A percentile compares a stretch with the other conserved stretches of the same genome.
phyloP scores from a whole-genome alignment of 2,329 filamentous ascomycete species.

The Tolypocladium endophyticum region DNA sequence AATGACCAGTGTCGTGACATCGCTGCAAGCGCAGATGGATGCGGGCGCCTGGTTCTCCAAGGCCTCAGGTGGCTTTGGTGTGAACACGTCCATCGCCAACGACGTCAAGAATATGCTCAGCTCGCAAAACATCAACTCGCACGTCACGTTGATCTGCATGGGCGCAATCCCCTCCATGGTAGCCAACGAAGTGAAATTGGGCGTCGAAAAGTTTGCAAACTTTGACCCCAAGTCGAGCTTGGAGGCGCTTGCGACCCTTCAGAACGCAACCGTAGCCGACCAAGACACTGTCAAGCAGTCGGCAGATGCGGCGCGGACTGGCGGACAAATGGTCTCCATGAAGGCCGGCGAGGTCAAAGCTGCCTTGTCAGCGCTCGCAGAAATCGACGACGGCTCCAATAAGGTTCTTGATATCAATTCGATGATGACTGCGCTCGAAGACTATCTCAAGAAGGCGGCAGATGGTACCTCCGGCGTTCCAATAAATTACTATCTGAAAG shows the following conservation, averaged over 20 bases:
- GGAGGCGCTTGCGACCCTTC: background rate
- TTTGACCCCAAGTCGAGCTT: background rate
- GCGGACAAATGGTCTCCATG: background rate
- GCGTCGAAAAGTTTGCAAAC: background rate
- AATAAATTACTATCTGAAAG: background rate
- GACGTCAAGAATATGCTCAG: background rate
- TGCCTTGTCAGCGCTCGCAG: background rate
- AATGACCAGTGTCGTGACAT: background rate
- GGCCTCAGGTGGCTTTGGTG: background rate
- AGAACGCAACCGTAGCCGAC: background rate
- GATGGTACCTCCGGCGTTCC: background rate
- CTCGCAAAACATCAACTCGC: background rate
- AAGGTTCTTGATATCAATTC: background rate
- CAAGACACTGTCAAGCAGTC: background rate
- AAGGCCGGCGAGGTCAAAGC: background rate
- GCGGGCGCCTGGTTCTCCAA: background rate
- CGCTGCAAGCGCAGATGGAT: background rate
- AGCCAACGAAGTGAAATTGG: background rate
- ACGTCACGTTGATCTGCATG: background rate
- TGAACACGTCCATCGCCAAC: background rate
- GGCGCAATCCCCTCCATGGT: background rate
- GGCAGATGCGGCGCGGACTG: background rate
- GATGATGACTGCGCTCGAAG: background rate
- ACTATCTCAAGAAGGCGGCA: background rate
- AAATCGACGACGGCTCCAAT: background rate